A percentile compares a stretch with the other conserved stretches of the same genome.
Conservation (phyloP, 139 green algal genomes). For the Chlorella sp. region DNA sequence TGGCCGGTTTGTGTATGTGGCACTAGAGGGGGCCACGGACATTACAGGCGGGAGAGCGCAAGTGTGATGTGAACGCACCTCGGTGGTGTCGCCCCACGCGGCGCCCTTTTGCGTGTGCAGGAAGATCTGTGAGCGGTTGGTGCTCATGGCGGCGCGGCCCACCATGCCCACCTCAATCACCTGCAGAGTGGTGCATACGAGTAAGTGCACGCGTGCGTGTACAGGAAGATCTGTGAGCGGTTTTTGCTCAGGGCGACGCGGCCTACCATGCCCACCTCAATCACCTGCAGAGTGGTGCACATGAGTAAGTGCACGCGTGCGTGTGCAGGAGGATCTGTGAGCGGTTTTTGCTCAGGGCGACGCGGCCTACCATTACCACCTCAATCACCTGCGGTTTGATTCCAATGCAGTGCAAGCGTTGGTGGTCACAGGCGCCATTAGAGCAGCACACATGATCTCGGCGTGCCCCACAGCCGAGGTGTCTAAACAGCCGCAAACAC, state of each 20-base stretch:
- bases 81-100: constrained; percentile 26
- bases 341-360: neutral
- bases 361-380: constrained; percentile 45
- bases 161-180: constrained; percentile 62
- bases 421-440: too few species aligned
- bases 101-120: constrained; percentile 35
- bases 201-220: too few species aligned
- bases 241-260: neutral
- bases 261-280: constrained; percentile 60
- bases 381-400: constrained; percentile 56
- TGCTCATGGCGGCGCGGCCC: constrained; percentile 12
- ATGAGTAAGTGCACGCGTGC: too few species aligned
- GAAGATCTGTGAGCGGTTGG: constrained; percentile 30
- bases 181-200: too few species aligned
- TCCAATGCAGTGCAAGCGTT: too few species aligned
- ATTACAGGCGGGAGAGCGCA: too few species aligned
- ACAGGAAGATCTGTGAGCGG: constrained; percentile 32
- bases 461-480: too few species aligned
- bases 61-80: too few species aligned
- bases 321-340: constrained; percentile 43
- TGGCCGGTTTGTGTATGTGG: too few species aligned
- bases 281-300: constrained; percentile 41
- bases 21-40: too few species aligned
- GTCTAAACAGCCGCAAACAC: too few species aligned
- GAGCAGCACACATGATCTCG: too few species aligned